Evolutionary conservation across 2,329 filamentous ascomycete species (phyloP).

Genomic region (Ophiostoma montium): DNA sequence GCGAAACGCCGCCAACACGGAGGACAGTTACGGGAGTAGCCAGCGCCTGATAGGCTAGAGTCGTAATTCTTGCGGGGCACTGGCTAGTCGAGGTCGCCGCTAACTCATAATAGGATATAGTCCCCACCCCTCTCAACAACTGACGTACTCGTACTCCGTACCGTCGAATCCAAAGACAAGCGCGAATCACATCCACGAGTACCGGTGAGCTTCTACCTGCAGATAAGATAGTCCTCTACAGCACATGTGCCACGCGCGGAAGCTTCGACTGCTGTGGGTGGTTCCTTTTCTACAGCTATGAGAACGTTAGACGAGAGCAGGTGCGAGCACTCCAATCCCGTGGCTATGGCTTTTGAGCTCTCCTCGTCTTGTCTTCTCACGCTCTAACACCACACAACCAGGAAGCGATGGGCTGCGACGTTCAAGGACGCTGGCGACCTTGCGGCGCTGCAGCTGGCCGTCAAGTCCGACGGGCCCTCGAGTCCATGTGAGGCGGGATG

Average conservation of each 20-base stretch:
- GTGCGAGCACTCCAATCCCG: conserved; percentile 19
- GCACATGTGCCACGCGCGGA: background rate
- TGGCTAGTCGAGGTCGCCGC: background rate
- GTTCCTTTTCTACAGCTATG: conserved; percentile 23
- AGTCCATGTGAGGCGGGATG: conserved; percentile 59
- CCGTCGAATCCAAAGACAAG: background rate
- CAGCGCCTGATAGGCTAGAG: background rate
- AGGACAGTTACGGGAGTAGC: no score
- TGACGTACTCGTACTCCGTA: no score
- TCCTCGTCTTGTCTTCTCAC: no score
- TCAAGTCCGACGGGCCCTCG: conserved; percentile 41
- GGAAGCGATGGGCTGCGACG: conserved; percentile 54
- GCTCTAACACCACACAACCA: conserved; percentile 19
- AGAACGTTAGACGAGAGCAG: conserved; percentile 39
- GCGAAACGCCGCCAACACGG: background rate
- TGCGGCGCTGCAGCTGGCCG: conserved; percentile 47
- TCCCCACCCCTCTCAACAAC: background rate
- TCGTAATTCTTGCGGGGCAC: background rate
- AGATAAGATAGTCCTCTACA: background rate
- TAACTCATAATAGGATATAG: background rate
- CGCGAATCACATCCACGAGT: background rate
- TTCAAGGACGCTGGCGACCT: conserved; percentile 43
- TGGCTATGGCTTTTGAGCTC: background rate
- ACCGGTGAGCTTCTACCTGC: background rate
- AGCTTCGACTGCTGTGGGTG: background rate